phyloP scores from a whole-genome alignment of 2,329 filamentous ascomycete genomes.

The Fusarium foetens region DNA sequence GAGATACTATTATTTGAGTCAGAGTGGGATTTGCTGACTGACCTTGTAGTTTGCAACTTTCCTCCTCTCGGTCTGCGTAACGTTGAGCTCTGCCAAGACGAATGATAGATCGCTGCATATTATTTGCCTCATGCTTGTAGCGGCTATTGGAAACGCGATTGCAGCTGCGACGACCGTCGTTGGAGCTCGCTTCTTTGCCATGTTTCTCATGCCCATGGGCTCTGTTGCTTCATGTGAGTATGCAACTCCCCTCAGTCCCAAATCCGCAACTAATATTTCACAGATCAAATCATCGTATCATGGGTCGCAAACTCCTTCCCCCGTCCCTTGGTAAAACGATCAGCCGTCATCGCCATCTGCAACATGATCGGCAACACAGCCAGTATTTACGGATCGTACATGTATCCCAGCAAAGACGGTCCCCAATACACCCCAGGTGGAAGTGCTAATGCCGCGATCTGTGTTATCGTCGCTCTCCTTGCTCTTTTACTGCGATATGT shows the following conservation, averaged over 20 bases:
- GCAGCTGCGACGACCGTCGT: conserved; percentile 61
- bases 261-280: too few relatives aligned
- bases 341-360: conserved; percentile 72
- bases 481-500: conserved; percentile 64
- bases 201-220: conserved; percentile 70
- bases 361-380: conserved; percentile 73
- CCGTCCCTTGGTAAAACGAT: conserved; percentile 74
- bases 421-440: conserved; percentile 64
- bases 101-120: conserved; percentile 68
- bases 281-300: conserved; percentile 69
- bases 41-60: conserved; percentile 58
- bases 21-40: background rate
- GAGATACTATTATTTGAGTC: conserved; percentile 20
- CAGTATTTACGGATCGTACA: conserved; percentile 59
- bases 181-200: conserved; percentile 68
- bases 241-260: too few relatives aligned
- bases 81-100: conserved; percentile 63
- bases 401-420: conserved; percentile 56
- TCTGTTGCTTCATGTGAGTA: conserved; percentile 57
- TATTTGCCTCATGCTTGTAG: conserved; percentile 61
- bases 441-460: conserved; percentile 69
- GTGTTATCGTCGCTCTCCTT: conserved; percentile 66
- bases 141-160: conserved; percentile 65
- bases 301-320: conserved; percentile 77
- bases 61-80: conserved; percentile 63